Evolutionary conservation across 768 basidiomycete species (phyloP), one percentile per base, ranked within the genome.

Genomic region (Hygrocybe punicea): DNA sequence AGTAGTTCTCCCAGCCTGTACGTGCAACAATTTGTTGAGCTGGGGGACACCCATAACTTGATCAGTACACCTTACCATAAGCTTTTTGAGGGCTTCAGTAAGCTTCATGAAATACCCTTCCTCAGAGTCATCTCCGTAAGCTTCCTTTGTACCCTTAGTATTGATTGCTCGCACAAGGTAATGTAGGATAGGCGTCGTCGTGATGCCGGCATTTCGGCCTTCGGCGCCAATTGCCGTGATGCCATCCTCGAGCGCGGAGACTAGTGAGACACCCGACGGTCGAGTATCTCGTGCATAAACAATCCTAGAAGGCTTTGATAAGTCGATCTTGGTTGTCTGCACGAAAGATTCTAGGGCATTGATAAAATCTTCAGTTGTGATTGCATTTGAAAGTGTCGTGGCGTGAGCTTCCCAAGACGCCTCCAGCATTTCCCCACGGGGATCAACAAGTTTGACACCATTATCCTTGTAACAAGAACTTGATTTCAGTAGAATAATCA

Each of bases 361-460:
- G 49, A 93, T 66, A 70, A 98, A 85, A n/a, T 83, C 86, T 53
- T 83, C 82, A 6, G 88, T 83, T 21, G 84, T 84, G 5, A 81
- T 62, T 25, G 91, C 91, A 68, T 98, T 98, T 56, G 96, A 89
- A 13, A 99, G 75, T 6, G 73, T 72, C 9, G 97, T 96, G 5
- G 95, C 94, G 69, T 95, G 84, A 1, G 67, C 67, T 70, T 99
- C 97, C 97, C 97, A 99, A 37, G 89, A 81, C 2, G 88, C 77
- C 68, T 97, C 91, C 9, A 99, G 81, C 97, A 99, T 99, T 71
- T 99, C 96, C 19, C 97, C 97, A 13, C 84, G 86, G 19, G 97
- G 93, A 74, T 99, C 97, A 37, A 99, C 93, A 37, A 99, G 83
- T 73, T 99, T 99, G 61, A 98, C 97, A 25, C 97, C 97, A 69